These are phyloP conservation scores for Rhexocercosporidium sp. DNA, from an alignment of 2,329 filamentous ascomycete genomes.

Conservation along the genomic window DNA sequence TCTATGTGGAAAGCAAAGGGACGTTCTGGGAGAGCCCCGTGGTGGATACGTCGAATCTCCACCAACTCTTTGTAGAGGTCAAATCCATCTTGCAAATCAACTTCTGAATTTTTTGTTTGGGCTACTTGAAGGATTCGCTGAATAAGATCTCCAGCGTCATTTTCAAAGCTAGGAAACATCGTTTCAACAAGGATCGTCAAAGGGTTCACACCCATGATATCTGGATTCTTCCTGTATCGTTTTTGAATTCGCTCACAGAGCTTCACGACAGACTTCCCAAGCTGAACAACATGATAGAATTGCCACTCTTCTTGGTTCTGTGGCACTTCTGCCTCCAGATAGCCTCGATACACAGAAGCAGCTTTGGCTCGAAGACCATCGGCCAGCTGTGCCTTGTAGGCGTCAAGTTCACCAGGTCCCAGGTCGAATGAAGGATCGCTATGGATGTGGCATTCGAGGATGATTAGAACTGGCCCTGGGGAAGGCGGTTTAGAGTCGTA, in stretches of 20 bases:
- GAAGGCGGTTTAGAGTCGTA: constrained; percentile 88
- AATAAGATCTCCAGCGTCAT: constrained; percentile 86
- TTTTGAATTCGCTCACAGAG: constrained; percentile 90
- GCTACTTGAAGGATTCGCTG: constrained; percentile 78
- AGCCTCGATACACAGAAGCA: constrained; percentile 76
- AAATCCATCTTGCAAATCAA: constrained; percentile 91
- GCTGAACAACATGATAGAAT: constrained; percentile 85
- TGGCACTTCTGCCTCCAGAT: constrained; percentile 81
- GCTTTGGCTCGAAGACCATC: constrained; percentile 77
- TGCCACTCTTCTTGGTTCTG: constrained; percentile 84
- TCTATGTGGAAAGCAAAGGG: constrained; percentile 90
- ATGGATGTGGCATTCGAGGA: constrained; percentile 83
- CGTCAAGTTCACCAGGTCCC: constrained; percentile 69
- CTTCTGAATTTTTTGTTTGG: constrained; percentile 71
- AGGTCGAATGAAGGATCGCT: constrained; percentile 77
- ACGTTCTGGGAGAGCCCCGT: constrained; percentile 71
- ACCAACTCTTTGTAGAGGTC: constrained; percentile 90
- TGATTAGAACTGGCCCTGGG: constrained; percentile 76
- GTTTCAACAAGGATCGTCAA: constrained; percentile 77
- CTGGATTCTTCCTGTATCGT: constrained; percentile 84
- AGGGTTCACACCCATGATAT: constrained; percentile 77
- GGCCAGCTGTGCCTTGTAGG: constrained; percentile 75
- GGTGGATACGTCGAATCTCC: constrained; percentile 81
- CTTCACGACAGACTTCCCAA: constrained; percentile 85
- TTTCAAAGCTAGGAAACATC: constrained; percentile 87